Percentiles rank a stretch among this genome's conserved stretches.
phyloP scores from a whole-genome alignment of 2,329 filamentous ascomycete species.

The Colletotrichum ledebouriae region DNA sequence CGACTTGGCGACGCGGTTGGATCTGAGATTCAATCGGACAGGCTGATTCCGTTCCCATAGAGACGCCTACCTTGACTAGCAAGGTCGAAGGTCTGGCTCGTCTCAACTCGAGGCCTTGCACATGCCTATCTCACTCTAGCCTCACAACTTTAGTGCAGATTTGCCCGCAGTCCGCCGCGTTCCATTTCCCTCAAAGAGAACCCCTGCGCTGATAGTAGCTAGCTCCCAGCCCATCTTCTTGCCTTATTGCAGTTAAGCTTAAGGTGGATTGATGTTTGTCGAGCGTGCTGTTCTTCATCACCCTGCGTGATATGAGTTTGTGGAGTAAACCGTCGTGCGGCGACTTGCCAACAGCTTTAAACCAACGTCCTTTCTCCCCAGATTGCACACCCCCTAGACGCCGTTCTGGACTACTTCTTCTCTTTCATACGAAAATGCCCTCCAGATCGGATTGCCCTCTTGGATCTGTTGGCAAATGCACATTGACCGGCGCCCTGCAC shows the following conservation, averaged over 20 bases:
- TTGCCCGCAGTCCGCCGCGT: constrained; percentile 8
- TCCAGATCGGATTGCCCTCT: constrained; percentile 11
- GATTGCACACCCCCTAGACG: constrained; percentile 12
- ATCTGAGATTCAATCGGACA: too few species aligned
- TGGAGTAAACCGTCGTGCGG: not conserved
- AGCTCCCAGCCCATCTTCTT: not conserved
- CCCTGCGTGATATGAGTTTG: constrained; percentile 1
- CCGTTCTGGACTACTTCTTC: not conserved
- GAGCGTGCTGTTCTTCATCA: not conserved
- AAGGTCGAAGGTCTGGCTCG: not conserved
- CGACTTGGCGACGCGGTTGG: too few species aligned
- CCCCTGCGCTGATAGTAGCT: not conserved
- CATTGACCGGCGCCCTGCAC: too few species aligned
- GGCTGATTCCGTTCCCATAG: too few species aligned
- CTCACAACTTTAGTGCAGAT: too few species aligned
- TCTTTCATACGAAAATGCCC: too few species aligned
- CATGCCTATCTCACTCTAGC: constrained; percentile 15
- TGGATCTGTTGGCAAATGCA: not conserved
- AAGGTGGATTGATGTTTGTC: not conserved
- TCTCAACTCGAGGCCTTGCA: not conserved
- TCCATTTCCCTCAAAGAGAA: not conserved
- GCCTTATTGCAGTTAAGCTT: constrained; percentile 5
- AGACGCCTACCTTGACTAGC: constrained; percentile 5
- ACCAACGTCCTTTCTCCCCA: constrained; percentile 33
- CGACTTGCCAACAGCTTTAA: constrained; percentile 34